phyloP scores from a whole-genome alignment of 2,329 filamentous ascomycete genomes.

The Paecilomyces sp. region DNA sequence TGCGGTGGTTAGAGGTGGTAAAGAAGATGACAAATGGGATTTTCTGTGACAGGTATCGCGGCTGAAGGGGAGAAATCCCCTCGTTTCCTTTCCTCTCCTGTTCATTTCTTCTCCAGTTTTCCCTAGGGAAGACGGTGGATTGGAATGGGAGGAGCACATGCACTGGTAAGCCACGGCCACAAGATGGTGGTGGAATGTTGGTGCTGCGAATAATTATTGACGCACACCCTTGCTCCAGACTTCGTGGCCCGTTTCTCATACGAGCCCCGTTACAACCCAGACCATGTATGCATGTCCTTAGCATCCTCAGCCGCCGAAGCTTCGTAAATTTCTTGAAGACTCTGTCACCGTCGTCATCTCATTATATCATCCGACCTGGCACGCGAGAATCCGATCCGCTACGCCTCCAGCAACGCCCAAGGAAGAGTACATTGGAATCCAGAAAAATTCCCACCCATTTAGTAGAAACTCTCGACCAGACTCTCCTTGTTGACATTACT shows the following conservation, averaged over 20 bases:
- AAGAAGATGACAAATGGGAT: neutral
- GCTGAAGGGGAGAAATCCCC: neutral
- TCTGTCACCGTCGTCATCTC: neutral
- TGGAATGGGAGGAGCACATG: neutral
- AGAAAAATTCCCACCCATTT: constrained; percentile 24
- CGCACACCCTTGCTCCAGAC: too few relatives aligned
- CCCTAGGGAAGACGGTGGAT: neutral
- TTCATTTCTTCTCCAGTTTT: neutral
- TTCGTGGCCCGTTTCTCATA: neutral
- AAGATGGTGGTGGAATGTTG: neutral
- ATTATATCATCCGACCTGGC: neutral
- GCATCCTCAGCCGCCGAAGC: neutral
- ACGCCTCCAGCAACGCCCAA: constrained; percentile 3
- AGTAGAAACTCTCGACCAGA: constrained; percentile 99
- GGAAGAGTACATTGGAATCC: constrained; percentile 7
- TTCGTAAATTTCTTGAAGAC: neutral
- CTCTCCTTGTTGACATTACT: constrained; percentile 72
- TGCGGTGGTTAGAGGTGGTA: neutral
- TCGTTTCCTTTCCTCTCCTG: neutral
- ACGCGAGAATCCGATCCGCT: neutral
- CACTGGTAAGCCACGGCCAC: neutral
- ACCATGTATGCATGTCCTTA: neutral
- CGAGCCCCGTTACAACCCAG: neutral
- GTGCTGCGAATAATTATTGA: too few relatives aligned
- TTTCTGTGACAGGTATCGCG: neutral